These are phyloP conservation scores for Fusarium sp. DNA, from an alignment of 2,329 filamentous ascomycete genomes.

Conservation along the genomic window DNA sequence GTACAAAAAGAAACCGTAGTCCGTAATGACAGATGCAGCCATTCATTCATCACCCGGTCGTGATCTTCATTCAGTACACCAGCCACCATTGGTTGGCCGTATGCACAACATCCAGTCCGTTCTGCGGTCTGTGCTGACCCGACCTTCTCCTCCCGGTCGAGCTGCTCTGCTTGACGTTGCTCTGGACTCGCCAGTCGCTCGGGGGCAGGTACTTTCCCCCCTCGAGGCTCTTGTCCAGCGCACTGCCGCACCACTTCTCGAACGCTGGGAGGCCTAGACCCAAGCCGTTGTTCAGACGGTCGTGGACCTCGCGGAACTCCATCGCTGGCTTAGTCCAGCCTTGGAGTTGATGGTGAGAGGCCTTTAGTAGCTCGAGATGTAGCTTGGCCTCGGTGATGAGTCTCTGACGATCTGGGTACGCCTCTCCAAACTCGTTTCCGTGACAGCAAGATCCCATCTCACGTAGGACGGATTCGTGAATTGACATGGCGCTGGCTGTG, in stretches of 20 bases:
- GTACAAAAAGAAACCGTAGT: background rate
- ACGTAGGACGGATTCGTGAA: slow-evolving; percentile 37
- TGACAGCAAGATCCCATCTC: slow-evolving; percentile 35
- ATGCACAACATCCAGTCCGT: slow-evolving; percentile 28
- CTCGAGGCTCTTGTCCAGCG: slow-evolving; percentile 23
- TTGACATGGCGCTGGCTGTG: slow-evolving; percentile 28
- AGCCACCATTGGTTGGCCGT: slow-evolving; percentile 35
- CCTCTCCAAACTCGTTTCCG: slow-evolving; percentile 8
- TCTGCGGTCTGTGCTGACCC: slow-evolving; percentile 8
- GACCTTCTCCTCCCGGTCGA: slow-evolving; percentile 14
- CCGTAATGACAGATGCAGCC: background rate
- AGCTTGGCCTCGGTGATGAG: slow-evolving; percentile 28
- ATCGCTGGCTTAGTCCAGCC: slow-evolving; percentile 29
- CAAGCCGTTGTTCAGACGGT: slow-evolving; percentile 26
- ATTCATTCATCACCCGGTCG: background rate
- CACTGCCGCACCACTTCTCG: slow-evolving; percentile 35
- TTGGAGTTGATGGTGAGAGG: slow-evolving; percentile 29
- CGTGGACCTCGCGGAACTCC: slow-evolving; percentile 35
- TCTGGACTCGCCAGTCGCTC: slow-evolving; percentile 32
- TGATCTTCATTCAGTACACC: slow-evolving; percentile 7
- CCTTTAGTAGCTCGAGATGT: slow-evolving; percentile 38
- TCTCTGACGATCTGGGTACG: slow-evolving; percentile 16
- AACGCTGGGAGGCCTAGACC: slow-evolving; percentile 30
- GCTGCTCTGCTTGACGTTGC: slow-evolving; percentile 19
- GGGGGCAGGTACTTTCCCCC: slow-evolving; percentile 35